These are phyloP conservation scores for Dysphania ambrosioides DNA, from an alignment of 148 eudicot species.

Conservation along the genomic window DNA sequence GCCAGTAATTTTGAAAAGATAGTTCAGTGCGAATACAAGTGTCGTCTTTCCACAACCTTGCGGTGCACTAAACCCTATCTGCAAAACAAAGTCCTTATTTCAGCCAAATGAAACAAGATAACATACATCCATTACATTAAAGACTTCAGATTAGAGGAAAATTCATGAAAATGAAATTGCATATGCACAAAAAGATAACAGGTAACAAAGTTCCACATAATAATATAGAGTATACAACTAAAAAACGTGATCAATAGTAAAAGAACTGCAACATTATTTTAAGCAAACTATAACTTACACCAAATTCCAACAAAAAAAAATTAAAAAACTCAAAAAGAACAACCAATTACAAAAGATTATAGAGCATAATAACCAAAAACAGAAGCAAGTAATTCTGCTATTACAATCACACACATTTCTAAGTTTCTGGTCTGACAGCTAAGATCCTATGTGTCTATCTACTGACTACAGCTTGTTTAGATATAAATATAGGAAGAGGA, in stretches of 20 bases:
- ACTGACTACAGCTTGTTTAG: no score
- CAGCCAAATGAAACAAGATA: slow-evolving; percentile 3
- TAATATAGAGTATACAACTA: not conserved
- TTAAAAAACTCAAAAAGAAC: no score
- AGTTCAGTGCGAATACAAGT: slow-evolving; percentile 82
- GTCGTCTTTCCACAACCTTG: slow-evolving; percentile 99
- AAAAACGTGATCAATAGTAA: not conserved
- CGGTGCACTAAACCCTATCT: slow-evolving; percentile 99
- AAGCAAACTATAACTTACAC: not conserved
- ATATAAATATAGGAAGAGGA: no score
- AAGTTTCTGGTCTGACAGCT: not conserved
- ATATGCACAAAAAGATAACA: not conserved
- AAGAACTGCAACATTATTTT: not conserved
- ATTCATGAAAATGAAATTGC: not conserved
- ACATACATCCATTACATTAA: not conserved
- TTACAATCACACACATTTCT: no score
- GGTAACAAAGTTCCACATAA: not conserved
- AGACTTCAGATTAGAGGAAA: not conserved
- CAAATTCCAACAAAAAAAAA: not conserved
- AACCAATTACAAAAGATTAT: no score
- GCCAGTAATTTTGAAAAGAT: slow-evolving; percentile 64
- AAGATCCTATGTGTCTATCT: not conserved
- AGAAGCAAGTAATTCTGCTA: no score
- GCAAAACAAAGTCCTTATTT: slow-evolving; percentile 31
- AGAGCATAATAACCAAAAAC: no score